Percentiles rank a stretch among this genome's conserved stretches.
Evolutionary conservation across 2,329 filamentous ascomycete species (phyloP).

Genomic region (Myriosclerotinia curreyana): DNA sequence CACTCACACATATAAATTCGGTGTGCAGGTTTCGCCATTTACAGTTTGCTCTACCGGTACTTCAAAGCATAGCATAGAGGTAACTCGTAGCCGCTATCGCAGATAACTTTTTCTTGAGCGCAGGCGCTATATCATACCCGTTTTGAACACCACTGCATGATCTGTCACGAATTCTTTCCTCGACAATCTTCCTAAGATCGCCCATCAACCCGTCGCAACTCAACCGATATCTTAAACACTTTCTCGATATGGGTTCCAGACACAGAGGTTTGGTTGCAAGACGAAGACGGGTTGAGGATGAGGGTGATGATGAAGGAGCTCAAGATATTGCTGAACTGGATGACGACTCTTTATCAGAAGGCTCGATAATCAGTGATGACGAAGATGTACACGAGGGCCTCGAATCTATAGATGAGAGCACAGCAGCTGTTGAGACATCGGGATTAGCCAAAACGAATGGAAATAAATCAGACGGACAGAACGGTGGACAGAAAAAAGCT

Average conservation of each 20-base stretch:
- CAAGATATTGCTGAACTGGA: slow-evolving; percentile 56
- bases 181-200: slow-evolving; percentile 34
- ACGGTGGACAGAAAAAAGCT: slow-evolving; percentile 34
- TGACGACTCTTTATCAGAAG: slow-evolving; percentile 65
- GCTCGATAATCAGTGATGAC: slow-evolving; percentile 60
- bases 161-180: slow-evolving; percentile 37
- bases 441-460: slow-evolving; percentile 38
- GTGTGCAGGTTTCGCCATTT: slow-evolving; percentile 38
- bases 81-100: slow-evolving; percentile 22
- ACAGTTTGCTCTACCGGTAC: slow-evolving; percentile 31
- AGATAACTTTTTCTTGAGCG: slow-evolving; percentile 37
- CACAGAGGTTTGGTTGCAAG: slow-evolving; percentile 65
- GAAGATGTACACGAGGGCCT: slow-evolving; percentile 58
- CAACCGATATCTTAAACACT: slow-evolving; percentile 33
- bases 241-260: slow-evolving; percentile 48
- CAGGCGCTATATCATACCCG: slow-evolving; percentile 37
- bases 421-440: slow-evolving; percentile 48
- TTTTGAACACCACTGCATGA: slow-evolving; percentile 39
- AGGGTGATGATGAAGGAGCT: slow-evolving; percentile 65
- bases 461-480: slow-evolving; percentile 39
- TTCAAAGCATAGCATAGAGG: slow-evolving; percentile 10
- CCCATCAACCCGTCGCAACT: slow-evolving; percentile 39
- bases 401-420: slow-evolving; percentile 62
- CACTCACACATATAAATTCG: slow-evolving; percentile 22
- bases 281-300: slow-evolving; percentile 66